Conservation (phyloP, 257 asterid species). For the Ehretia macrophylla region DNA sequence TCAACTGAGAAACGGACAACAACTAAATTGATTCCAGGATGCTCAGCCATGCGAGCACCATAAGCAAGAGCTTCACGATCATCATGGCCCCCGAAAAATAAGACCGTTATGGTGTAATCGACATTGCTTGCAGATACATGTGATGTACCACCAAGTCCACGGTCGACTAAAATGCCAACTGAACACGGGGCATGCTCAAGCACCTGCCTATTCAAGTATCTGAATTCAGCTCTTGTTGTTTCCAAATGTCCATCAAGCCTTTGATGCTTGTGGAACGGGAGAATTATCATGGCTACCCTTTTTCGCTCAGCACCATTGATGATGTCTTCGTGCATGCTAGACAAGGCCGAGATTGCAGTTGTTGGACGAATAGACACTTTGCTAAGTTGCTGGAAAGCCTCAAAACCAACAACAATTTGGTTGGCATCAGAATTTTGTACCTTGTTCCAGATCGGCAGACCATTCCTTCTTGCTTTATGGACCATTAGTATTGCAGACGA, state of each 20-base stretch:
- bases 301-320: constrained; percentile 46
- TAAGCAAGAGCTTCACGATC: constrained; percentile 67
- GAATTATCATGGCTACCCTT: constrained; percentile 49
- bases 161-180: constrained; percentile 56
- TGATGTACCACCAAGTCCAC: constrained; percentile 65
- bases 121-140: constrained; percentile 60
- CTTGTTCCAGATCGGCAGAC: constrained; percentile 67
- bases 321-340: constrained; percentile 66
- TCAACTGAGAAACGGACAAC: constrained; percentile 36
- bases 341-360: constrained; percentile 56
- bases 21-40: constrained; percentile 44
- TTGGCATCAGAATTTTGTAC: constrained; percentile 20
- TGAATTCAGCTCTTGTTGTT: constrained; percentile 46
- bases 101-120: constrained; percentile 33
- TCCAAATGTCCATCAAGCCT: constrained; percentile 61
- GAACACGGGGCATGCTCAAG: constrained; percentile 64
- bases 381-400: constrained; percentile 64
- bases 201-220: constrained; percentile 56
- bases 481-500: constrained; percentile 71
- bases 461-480: constrained; percentile 60
- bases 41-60: constrained; percentile 68
- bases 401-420: constrained; percentile 58
- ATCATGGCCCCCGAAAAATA: constrained; percentile 64
- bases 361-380: constrained; percentile 62
- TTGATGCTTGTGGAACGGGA: constrained; percentile 64